Percentiles rank a stretch among this genome's conserved stretches.
Evolutionary conservation across 352 stramenopile genomes (phyloP).

Genomic region (Phytophthora tentaculata): DNA sequence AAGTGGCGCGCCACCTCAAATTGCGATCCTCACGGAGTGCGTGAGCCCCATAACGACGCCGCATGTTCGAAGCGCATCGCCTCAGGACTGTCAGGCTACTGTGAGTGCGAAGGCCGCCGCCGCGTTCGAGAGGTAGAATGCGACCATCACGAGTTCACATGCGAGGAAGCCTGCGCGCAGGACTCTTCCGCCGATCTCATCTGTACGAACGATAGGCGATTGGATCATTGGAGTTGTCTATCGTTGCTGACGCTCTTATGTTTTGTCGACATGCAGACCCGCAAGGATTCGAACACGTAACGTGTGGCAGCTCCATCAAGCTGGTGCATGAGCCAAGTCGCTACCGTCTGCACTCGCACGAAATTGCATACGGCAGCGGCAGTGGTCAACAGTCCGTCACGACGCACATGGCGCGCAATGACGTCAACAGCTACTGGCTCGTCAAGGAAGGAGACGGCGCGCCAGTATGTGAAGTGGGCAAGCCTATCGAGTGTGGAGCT

Average conservation of each 20-base stretch:
- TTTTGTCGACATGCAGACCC: conserved; percentile 48
- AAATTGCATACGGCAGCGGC: conserved; percentile 79
- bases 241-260: conserved; percentile 10
- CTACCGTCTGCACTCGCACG: conserved; percentile 86
- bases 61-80: conserved; percentile 58
- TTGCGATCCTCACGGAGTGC: conserved; percentile 75
- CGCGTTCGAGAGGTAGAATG: conserved; percentile 79
- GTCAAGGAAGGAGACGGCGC: conserved; percentile 78
- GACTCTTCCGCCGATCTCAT: conserved; percentile 76
- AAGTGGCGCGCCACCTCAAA: conserved; percentile 73
- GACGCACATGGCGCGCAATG: conserved; percentile 67
- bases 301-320: conserved; percentile 86
- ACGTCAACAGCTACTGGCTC: conserved; percentile 89
- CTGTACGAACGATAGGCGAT: conserved; percentile 47
- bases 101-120: conserved; percentile 80
- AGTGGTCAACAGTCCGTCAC: conserved; percentile 86
- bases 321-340: conserved; percentile 75
- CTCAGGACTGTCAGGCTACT: conserved; percentile 67
- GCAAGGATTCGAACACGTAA: conserved; percentile 80
- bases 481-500: conserved; percentile 67
- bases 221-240: background rate
- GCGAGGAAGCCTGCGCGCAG: conserved; percentile 67
- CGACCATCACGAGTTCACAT: conserved; percentile 83
- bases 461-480: conserved; percentile 50
- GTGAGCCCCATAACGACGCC: conserved; percentile 68